These are phyloP conservation scores for Trametes polyzona DNA, from an alignment of 1,284 basidiomycete species.

Conservation along the genomic window DNA sequence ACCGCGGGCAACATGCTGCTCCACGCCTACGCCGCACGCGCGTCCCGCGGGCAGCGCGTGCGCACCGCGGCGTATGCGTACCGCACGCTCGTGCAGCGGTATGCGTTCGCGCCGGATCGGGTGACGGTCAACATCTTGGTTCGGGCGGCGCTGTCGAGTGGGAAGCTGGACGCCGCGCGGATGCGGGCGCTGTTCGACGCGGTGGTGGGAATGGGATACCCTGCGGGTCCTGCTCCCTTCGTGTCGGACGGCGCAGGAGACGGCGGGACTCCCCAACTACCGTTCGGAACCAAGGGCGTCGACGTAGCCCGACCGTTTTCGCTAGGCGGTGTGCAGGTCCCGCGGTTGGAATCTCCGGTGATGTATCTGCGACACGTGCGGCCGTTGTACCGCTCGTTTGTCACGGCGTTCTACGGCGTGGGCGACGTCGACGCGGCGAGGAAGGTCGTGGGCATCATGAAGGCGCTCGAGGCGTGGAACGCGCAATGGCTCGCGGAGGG, in stretches of 20 bases:
- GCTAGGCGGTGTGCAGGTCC: constrained; percentile 33
- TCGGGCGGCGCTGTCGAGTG: constrained; percentile 55
- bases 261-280: not conserved
- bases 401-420: constrained; percentile 60
- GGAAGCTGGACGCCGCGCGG: constrained; percentile 42
- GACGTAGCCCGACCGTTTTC: not conserved
- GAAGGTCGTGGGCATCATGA: constrained; percentile 58
- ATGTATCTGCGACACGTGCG: constrained; percentile 58
- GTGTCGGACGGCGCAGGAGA: constrained; percentile 9
- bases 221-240: constrained; percentile 35
- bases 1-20: constrained; percentile 60
- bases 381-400: constrained; percentile 73
- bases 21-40: constrained; percentile 42
- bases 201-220: constrained; percentile 60
- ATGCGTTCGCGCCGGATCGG: constrained; percentile 58
- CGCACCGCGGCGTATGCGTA: constrained; percentile 45
- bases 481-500: constrained; percentile 11
- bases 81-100: constrained; percentile 42
- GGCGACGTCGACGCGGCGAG: constrained; percentile 57
- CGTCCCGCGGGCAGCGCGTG: constrained; percentile 47
- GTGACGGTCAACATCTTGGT: constrained; percentile 68
- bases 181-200: constrained; percentile 63
- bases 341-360: constrained; percentile 42
- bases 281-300: constrained; percentile 24
- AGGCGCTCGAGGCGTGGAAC: constrained; percentile 41